These are phyloP conservation scores for Podospora sp. DNA, from an alignment of 495 filamentous ascomycete genomes.

Conservation along the genomic window DNA sequence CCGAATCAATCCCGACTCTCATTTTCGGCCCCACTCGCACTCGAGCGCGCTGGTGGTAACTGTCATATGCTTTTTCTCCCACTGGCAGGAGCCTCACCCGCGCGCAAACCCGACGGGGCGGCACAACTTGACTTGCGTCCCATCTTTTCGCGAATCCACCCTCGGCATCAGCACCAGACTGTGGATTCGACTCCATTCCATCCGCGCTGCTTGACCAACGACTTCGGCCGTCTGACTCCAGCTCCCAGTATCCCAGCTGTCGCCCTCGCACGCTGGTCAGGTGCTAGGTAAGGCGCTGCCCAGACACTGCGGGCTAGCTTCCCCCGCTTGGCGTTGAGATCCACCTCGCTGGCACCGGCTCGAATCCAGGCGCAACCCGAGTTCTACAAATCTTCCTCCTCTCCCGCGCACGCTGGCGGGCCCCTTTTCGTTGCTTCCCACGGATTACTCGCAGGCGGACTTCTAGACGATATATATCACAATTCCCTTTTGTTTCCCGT, in stretches of 20 bases:
- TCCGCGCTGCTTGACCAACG: not conserved
- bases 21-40: not conserved
- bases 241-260: not conserved
- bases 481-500: not conserved
- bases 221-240: not conserved
- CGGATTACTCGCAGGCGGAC: not conserved
- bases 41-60: not conserved
- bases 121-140: not conserved
- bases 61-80: not conserved
- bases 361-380: not conserved
- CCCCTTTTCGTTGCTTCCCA: not conserved
- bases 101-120: not conserved
- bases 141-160: not conserved
- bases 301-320: not conserved
- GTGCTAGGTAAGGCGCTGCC: not conserved
- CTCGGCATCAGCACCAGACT: not conserved
- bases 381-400: not conserved
- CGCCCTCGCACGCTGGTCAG: not conserved
- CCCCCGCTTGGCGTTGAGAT: not conserved
- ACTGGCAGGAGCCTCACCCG: not conserved
- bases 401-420: not conserved
- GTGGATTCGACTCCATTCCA: not conserved
- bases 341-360: not conserved
- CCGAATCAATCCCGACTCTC: not conserved
- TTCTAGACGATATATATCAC: not conserved